A percentile compares a stretch with the other conserved stretches of the same genome.
phyloP scores from a whole-genome alignment of 257 asterid species.

The Ophiorrhiza pumila region DNA sequence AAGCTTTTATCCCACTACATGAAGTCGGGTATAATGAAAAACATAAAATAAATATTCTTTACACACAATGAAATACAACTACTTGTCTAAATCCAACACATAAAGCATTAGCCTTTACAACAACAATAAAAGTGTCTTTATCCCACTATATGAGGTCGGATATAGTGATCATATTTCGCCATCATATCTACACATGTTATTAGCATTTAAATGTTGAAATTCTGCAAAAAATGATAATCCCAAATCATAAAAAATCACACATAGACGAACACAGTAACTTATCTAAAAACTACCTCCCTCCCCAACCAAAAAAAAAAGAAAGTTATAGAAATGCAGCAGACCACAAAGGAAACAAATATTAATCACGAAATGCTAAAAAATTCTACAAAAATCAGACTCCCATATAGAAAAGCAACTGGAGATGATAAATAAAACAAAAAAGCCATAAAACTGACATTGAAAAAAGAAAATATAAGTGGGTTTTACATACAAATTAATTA shows the following conservation, averaged over 20 bases:
- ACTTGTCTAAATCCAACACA: neutral
- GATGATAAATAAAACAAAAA: neutral
- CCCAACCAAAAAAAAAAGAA: neutral
- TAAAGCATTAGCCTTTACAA: neutral
- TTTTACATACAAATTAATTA: constrained; percentile 54
- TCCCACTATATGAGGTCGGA: too few species aligned
- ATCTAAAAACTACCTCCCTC: neutral
- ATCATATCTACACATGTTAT: too few species aligned
- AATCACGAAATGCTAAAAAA: neutral
- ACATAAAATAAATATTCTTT: neutral
- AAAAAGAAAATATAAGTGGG: neutral
- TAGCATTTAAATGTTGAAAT: too few species aligned
- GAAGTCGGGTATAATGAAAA: too few species aligned
- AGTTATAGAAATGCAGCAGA: too few species aligned
- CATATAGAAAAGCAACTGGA: neutral
- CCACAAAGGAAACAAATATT: too few species aligned
- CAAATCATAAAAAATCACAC: too few species aligned
- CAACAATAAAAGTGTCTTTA: too few species aligned
- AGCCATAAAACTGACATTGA: neutral
- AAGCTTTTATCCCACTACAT: too few species aligned
- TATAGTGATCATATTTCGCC: too few species aligned
- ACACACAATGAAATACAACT: neutral
- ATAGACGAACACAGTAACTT: too few species aligned
- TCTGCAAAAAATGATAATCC: too few species aligned
- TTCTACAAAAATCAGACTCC: neutral